These are phyloP conservation scores for Metschnikowia koreensis DNA, from an alignment of 805 yeast species.

Conservation along the genomic window DNA sequence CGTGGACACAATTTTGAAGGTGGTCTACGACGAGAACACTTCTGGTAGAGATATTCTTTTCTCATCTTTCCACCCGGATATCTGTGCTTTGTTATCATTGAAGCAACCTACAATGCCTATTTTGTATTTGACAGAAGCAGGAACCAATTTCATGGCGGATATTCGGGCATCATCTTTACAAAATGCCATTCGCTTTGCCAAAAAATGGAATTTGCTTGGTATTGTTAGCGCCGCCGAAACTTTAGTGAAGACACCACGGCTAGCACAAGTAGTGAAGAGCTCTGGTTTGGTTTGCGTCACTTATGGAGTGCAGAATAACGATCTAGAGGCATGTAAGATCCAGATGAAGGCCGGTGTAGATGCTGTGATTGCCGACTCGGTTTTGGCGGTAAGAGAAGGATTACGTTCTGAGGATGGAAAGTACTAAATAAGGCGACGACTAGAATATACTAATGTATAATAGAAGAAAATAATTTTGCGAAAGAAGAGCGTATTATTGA, in stretches of 20 bases:
- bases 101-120: constrained; percentile 95
- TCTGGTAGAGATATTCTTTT: constrained; percentile 83
- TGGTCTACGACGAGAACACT: constrained; percentile 71
- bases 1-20: constrained; percentile 81
- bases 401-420: constrained; percentile 38
- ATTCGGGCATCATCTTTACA: constrained; percentile 84
- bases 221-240: constrained; percentile 88
- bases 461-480: not conserved
- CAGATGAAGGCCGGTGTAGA: constrained; percentile 95
- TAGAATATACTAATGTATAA: too few relatives aligned
- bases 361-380: constrained; percentile 97
- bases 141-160: constrained; percentile 85
- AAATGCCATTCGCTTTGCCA: constrained; percentile 86
- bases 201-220: constrained; percentile 87
- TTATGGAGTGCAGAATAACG: constrained; percentile 81
- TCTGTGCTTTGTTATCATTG: constrained; percentile 77
- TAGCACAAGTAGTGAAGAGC: constrained; percentile 87
- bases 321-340: constrained; percentile 75
- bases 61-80: constrained; percentile 93
- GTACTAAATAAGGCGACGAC: not conserved
- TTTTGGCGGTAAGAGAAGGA: constrained; percentile 87
- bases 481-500: not conserved
- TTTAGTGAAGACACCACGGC: constrained; percentile 82
- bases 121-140: constrained; percentile 84
- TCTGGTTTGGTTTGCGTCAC: constrained; percentile 92